Percentiles rank a stretch among this genome's conserved stretches.
phyloP scores from a whole-genome alignment of 495 filamentous ascomycete species.

The Jackrogersella multiformis region DNA sequence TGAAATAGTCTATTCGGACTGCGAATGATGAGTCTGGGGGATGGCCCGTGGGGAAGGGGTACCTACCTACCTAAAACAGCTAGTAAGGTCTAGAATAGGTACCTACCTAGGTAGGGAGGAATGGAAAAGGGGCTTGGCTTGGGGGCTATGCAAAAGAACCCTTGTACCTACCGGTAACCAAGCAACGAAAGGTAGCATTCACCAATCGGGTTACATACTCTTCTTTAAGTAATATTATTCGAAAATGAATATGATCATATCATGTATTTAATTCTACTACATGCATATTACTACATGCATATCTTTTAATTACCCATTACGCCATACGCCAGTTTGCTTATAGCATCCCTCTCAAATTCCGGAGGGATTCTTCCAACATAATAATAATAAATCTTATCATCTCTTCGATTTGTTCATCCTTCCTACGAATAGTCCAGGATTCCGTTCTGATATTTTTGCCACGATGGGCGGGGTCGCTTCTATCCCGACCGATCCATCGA shows the following conservation, averaged over 20 bases:
- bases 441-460: background rate
- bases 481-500: slow-evolving; percentile 46
- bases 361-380: background rate
- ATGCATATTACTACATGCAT: background rate
- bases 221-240: background rate
- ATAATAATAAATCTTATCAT: background rate
- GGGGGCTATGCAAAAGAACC: slow-evolving; percentile 1
- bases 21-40: no score
- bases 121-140: background rate
- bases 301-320: background rate
- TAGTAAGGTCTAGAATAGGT: no score
- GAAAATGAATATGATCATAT: background rate
- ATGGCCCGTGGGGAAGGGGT: no score
- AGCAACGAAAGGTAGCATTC: background rate
- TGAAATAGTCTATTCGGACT: background rate
- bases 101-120: background rate
- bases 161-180: background rate
- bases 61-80: no score
- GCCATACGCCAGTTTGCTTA: background rate
- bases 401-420: background rate
- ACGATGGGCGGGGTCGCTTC: slow-evolving; percentile 48
- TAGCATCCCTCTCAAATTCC: background rate
- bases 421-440: background rate
- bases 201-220: background rate
- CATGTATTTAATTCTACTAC: background rate